phyloP scores from a whole-genome alignment of 371 early-diverging fungal species.

The Mucor sp. region DNA sequence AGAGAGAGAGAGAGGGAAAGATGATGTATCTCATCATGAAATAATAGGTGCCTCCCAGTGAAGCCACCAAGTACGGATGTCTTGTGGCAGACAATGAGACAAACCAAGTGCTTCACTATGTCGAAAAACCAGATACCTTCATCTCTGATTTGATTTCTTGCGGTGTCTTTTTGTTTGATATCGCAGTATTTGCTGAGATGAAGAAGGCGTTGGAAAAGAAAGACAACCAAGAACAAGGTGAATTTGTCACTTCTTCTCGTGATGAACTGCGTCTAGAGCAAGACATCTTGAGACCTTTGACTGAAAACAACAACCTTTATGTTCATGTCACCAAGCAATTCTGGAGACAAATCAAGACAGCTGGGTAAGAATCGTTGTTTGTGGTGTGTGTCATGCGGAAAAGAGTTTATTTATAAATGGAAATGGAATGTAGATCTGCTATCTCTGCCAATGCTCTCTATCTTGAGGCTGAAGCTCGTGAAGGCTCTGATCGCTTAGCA shows the following conservation, averaged over 20 bases:
- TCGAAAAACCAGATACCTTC: constrained; percentile 95
- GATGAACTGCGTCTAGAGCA: constrained; percentile 77
- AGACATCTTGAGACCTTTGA: constrained; percentile 87
- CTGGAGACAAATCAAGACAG: constrained; percentile 96
- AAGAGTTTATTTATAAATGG: neutral
- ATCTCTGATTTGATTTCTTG: constrained; percentile 92
- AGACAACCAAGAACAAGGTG: constrained; percentile 40
- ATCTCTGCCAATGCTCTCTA: constrained; percentile 91
- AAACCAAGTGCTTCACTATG: constrained; percentile 92
- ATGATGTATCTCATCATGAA: neutral
- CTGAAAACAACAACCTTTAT: constrained; percentile 80
- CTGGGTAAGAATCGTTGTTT: constrained; percentile 32
- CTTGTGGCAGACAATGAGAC: constrained; percentile 86
- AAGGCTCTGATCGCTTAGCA: constrained; percentile 67
- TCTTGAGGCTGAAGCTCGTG: constrained; percentile 74
- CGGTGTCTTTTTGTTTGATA: constrained; percentile 91
- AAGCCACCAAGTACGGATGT: constrained; percentile 90
- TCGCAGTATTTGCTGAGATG: constrained; percentile 84
- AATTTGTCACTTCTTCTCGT: constrained; percentile 18
- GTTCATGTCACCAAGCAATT: constrained; percentile 80
- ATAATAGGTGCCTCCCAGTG: constrained; percentile 51
- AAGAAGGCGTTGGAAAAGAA: constrained; percentile 72
- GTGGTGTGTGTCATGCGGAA: no score
- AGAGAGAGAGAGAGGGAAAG: neutral
- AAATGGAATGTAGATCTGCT: constrained; percentile 65